Conservation (phyloP, 257 asterid genomes). For the Petrea volubilis region DNA sequence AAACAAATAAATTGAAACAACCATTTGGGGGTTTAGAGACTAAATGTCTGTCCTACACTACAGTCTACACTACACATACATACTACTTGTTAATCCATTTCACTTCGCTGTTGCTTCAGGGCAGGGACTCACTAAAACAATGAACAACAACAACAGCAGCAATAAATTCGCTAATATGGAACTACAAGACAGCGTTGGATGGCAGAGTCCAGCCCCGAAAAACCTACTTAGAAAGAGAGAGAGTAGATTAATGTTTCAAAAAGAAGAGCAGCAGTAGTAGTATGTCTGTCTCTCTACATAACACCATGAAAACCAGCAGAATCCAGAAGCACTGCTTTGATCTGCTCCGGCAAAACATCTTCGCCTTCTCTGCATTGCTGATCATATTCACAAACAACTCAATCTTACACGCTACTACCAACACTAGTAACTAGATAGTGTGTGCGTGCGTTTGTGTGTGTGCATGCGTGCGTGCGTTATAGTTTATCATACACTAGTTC, state of each 20-base stretch:
- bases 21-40: not conserved
- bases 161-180: not conserved
- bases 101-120: not conserved
- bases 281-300: slow-evolving; percentile 24
- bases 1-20: not conserved
- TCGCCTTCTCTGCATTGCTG: slow-evolving; percentile 51
- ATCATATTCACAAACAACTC: not conserved
- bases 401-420: not conserved
- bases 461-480: too few species aligned
- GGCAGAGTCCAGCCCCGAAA: not conserved
- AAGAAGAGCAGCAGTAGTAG: slow-evolving; percentile 1
- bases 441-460: not conserved
- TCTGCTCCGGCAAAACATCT: slow-evolving; percentile 56
- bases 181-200: not conserved
- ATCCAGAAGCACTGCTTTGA: slow-evolving; percentile 52
- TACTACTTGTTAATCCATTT: not conserved
- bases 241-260: not conserved
- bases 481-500: not conserved
- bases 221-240: not conserved
- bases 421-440: not conserved
- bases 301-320: slow-evolving; percentile 56
- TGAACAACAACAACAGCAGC: not conserved
- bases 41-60: too few species aligned
- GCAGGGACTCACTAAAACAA: not conserved
- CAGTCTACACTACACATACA: too few species aligned